phyloP scores from a whole-genome alignment of 805 yeast species.

The Diddensiella caesifluorescens region DNA sequence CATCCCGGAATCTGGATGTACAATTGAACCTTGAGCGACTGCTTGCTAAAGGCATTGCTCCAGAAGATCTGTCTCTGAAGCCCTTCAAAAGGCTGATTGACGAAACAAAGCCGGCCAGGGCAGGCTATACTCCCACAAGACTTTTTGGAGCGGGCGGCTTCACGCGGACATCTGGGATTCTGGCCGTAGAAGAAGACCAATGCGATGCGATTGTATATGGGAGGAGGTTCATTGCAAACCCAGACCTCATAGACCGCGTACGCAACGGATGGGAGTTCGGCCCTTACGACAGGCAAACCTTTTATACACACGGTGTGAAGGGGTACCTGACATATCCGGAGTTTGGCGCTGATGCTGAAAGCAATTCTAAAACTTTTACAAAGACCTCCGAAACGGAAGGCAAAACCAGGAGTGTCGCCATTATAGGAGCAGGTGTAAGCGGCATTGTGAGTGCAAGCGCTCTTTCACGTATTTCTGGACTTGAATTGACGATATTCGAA shows the following conservation, averaged over 20 bases:
- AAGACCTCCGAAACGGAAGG: neutral
- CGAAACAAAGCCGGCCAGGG: neutral
- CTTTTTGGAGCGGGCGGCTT: constrained; percentile 5
- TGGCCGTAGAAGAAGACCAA: constrained; percentile 15
- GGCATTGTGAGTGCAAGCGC: constrained; percentile 5
- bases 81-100: neutral
- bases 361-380: neutral
- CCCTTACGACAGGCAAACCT: constrained; percentile 43
- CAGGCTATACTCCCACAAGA: neutral
- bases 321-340: constrained; percentile 6
- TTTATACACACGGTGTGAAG: constrained; percentile 31
- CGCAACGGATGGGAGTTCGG: constrained; percentile 38
- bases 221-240: constrained; percentile 47
- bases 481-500: constrained; percentile 8
- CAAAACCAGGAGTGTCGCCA: constrained; percentile 3
- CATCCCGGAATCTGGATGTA: constrained; percentile 22
- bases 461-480: constrained; percentile 6
- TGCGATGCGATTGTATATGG: constrained; percentile 38
- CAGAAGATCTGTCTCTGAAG: neutral
- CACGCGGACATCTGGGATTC: neutral
- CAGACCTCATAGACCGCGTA: constrained; percentile 46
- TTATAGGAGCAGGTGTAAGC: constrained; percentile 9
- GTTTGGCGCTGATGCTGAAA: neutral
- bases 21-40: constrained; percentile 16
- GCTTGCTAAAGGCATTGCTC: constrained; percentile 22